Evolutionary conservation across 192 early-diverging fungal genomes (phyloP).

Genomic region (Coemansia sp.): DNA sequence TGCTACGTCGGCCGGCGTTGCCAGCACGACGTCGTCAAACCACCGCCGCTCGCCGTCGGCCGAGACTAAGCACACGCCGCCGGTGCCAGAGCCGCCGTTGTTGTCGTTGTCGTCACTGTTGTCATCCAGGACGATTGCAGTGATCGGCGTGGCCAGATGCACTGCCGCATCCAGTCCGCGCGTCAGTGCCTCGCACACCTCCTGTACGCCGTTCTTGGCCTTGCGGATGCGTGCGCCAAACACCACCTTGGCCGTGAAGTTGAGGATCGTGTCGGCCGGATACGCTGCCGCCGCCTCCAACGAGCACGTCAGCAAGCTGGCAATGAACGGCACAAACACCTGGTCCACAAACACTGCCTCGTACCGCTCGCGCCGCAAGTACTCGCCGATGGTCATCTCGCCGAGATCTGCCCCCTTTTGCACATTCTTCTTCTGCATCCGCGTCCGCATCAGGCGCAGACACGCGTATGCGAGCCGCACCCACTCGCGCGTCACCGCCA

Average conservation of each 20-base stretch:
- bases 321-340: conserved; percentile 47
- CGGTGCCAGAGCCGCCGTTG: background rate
- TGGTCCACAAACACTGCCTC: conserved; percentile 12
- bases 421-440: background rate
- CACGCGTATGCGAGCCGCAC: conserved; percentile 27
- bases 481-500: conserved; percentile 39
- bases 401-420: conserved; percentile 12
- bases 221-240: conserved; percentile 41
- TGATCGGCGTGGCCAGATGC: conserved; percentile 17
- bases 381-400: conserved; percentile 27
- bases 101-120: background rate
- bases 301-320: conserved; percentile 47
- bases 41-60: conserved; percentile 8
- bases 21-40: conserved; percentile 44
- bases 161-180: background rate
- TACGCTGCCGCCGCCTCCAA: conserved; percentile 31
- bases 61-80: conserved; percentile 6
- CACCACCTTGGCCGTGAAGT: conserved; percentile 32
- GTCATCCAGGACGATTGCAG: conserved; percentile 8
- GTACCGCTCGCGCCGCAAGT: conserved; percentile 25
- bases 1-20: conserved; percentile 41
- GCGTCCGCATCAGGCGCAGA: conserved; percentile 15
- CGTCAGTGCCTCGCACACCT: conserved; percentile 37
- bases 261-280: conserved; percentile 43
- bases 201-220: conserved; percentile 37